A percentile compares a stretch with the other conserved stretches of the same genome.
These are phyloP conservation scores for Calocybe gangraenosa DNA, from an alignment of 768 basidiomycete genomes.

Conservation along the genomic window DNA sequence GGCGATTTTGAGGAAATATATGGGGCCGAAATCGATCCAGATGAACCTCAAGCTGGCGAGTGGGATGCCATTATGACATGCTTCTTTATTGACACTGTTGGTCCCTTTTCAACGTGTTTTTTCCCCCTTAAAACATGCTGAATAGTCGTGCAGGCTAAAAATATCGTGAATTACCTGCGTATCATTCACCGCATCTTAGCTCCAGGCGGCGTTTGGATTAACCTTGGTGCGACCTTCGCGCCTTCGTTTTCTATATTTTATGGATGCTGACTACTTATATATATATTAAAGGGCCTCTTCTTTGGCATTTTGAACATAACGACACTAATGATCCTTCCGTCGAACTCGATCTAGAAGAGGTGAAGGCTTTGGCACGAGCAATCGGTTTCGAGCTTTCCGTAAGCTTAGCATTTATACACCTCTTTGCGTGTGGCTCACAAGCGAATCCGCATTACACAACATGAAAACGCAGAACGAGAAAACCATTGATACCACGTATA, in stretches of 20 bases:
- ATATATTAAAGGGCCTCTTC: constrained; percentile 59
- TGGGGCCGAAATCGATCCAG: constrained; percentile 48
- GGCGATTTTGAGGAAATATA: constrained; percentile 96
- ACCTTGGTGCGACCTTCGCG: constrained; percentile 54
- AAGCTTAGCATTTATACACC: constrained; percentile 19
- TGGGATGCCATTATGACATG: constrained; percentile 94
- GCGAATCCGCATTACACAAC: not conserved
- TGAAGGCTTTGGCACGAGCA: constrained; percentile 65
- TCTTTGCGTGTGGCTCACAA: not conserved
- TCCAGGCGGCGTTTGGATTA: constrained; percentile 90
- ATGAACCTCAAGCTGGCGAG: constrained; percentile 66
- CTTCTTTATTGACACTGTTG: constrained; percentile 95
- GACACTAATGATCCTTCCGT: constrained; percentile 74
- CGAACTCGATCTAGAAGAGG: constrained; percentile 86
- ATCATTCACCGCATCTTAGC: constrained; percentile 80
- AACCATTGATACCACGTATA: constrained; percentile 81
- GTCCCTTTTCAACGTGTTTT: constrained; percentile 13
- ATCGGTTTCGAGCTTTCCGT: constrained; percentile 86
- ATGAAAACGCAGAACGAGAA: constrained; percentile 60
- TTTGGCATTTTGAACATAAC: constrained; percentile 99
- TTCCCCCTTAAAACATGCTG: not conserved
- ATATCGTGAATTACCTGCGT: constrained; percentile 87
- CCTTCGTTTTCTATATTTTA: not conserved
- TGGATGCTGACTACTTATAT: not conserved
- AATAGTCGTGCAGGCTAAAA: constrained; percentile 63